These are phyloP conservation scores for Fusarium falciforme DNA, from an alignment of 2,329 filamentous ascomycete species.

Conservation along the genomic window DNA sequence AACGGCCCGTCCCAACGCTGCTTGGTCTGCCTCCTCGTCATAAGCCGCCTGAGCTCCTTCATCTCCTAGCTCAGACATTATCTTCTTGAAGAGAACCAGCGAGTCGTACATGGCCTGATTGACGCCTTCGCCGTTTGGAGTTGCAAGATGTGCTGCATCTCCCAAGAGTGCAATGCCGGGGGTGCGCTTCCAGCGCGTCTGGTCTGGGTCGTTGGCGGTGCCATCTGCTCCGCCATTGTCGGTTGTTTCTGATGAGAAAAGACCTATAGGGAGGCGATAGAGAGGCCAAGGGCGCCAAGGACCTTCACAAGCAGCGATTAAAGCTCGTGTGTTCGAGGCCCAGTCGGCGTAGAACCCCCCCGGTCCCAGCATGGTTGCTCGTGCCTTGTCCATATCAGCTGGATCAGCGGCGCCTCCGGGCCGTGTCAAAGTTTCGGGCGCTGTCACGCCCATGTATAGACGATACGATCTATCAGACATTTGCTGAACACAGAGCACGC, in stretches of 20 bases:
- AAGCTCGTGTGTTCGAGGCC: background rate
- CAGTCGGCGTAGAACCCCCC: background rate
- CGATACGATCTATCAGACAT: background rate
- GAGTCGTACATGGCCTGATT: constrained; percentile 10
- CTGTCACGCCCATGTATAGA: background rate
- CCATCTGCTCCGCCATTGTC: background rate
- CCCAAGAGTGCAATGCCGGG: constrained; percentile 3
- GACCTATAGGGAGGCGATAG: background rate
- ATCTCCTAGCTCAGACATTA: background rate
- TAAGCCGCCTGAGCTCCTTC: background rate
- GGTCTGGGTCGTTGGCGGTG: background rate
- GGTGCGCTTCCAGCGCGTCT: background rate
- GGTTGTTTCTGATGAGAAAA: background rate
- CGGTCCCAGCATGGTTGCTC: background rate
- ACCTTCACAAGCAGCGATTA: background rate
- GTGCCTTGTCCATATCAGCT: background rate
- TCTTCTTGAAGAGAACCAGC: background rate
- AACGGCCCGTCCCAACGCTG: background rate
- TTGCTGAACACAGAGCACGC: background rate
- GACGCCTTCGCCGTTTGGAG: constrained; percentile 9
- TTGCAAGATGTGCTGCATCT: constrained; percentile 10
- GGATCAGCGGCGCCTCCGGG: background rate
- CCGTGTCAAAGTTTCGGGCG: background rate
- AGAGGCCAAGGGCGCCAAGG: background rate
- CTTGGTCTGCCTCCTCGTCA: background rate